Percentiles rank a stretch among this genome's conserved stretches.
phyloP scores from a whole-genome alignment of 352 stramenopile genomes.

The Phytophthora podocarpi region DNA sequence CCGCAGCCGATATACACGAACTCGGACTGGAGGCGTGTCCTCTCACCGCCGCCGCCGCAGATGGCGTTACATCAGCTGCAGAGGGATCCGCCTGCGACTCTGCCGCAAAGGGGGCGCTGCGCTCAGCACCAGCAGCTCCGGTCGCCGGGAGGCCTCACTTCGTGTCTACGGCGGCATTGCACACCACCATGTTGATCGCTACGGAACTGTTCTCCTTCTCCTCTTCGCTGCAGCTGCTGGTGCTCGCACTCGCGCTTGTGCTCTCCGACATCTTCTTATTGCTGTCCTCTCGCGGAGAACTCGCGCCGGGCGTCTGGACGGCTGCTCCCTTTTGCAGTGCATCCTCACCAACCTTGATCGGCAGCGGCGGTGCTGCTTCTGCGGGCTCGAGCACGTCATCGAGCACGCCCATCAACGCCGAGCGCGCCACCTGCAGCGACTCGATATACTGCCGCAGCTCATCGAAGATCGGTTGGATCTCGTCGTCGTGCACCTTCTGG shows the following conservation, averaged over 20 bases:
- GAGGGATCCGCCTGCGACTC: conserved; percentile 18
- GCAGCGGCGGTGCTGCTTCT: background rate
- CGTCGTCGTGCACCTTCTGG: conserved; percentile 66
- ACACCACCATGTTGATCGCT: conserved; percentile 22
- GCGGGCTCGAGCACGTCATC: conserved; percentile 30
- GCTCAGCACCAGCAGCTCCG: background rate
- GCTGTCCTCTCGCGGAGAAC: background rate
- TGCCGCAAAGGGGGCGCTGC: background rate
- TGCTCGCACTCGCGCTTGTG: conserved; percentile 17
- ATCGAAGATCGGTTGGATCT: conserved; percentile 77
- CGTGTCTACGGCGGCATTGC: conserved; percentile 4
- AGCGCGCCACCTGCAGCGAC: conserved; percentile 49
- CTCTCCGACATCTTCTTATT: conserved; percentile 22
- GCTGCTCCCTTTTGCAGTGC: background rate
- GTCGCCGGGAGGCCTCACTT: conserved; percentile 1
- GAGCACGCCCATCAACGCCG: conserved; percentile 44
- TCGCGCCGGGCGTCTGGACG: background rate
- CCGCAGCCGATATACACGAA: background rate
- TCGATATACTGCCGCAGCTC: conserved; percentile 57
- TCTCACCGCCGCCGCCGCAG: background rate
- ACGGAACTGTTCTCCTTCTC: conserved; percentile 48
- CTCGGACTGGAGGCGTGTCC: background rate
- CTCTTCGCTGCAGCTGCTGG: conserved; percentile 33
- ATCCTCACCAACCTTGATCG: background rate
- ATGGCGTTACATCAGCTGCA: conserved; percentile 7